Evolutionary conservation across 2,329 filamentous ascomycete species (phyloP).

Genomic region (Cladosporium sp.): DNA sequence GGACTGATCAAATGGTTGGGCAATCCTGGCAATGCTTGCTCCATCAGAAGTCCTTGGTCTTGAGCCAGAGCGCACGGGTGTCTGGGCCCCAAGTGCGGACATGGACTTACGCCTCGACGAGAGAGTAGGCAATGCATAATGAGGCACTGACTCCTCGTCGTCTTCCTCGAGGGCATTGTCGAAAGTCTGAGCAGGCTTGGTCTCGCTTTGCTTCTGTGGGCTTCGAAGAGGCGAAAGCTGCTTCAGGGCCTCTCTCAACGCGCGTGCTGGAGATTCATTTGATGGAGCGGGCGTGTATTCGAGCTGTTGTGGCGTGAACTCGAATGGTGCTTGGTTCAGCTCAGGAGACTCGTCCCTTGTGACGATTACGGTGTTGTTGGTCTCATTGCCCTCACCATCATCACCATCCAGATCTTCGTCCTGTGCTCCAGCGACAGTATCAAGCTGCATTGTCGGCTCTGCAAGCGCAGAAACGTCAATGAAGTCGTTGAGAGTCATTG

Average conservation of each 20-base stretch:
- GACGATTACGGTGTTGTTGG: slow-evolving; percentile 8
- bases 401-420: background rate
- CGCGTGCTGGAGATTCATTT: too few relatives aligned
- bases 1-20: slow-evolving; percentile 18
- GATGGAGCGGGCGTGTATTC: too few relatives aligned
- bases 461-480: slow-evolving; percentile 24
- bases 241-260: too few relatives aligned
- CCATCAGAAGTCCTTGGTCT: slow-evolving; percentile 30
- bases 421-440: background rate
- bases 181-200: background rate
- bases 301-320: background rate
- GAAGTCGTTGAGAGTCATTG: slow-evolving; percentile 28
- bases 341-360: background rate
- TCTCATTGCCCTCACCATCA: background rate
- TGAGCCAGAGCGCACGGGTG: slow-evolving; percentile 14
- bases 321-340: background rate
- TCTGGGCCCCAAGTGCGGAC: slow-evolving; percentile 20
- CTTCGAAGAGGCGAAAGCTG: background rate
- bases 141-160: slow-evolving; percentile 17
- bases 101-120: slow-evolving; percentile 31
- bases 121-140: slow-evolving; percentile 30
- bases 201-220: background rate
- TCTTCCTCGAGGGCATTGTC: slow-evolving; percentile 12
- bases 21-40: slow-evolving; percentile 21
- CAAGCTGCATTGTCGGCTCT: slow-evolving; percentile 16